Conservation (phyloP, 306 rosid genomes). For the Comarum palustre region DNA sequence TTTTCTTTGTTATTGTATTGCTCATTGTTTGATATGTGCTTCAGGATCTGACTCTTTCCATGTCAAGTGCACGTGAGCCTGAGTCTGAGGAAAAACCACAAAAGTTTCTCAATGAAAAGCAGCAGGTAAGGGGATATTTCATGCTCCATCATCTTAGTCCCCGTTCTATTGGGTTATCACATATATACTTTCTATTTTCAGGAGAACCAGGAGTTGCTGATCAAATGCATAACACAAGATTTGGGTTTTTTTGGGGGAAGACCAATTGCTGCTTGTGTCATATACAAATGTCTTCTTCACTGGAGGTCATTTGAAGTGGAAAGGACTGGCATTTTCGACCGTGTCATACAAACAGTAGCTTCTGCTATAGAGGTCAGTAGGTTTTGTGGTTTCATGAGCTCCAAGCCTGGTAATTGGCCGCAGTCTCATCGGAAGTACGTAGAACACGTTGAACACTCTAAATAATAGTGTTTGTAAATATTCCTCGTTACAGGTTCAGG, state of each 20-base stretch:
- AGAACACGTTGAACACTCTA: constrained; percentile 16
- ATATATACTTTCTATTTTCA: constrained; percentile 40
- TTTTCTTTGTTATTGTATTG: constrained; percentile 18
- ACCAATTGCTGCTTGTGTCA: constrained; percentile 91
- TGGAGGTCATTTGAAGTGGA: constrained; percentile 99
- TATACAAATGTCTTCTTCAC: constrained; percentile 97
- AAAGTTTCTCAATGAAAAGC: constrained; percentile 95
- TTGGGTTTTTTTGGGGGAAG: constrained; percentile 94
- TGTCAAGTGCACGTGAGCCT: constrained; percentile 83
- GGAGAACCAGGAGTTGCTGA: constrained; percentile 96
- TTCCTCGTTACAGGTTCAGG: constrained; percentile 63
- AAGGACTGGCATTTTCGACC: constrained; percentile 89
- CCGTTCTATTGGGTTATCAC: constrained; percentile 21
- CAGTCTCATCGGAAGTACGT: not conserved
- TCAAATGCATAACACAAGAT: constrained; percentile 86
- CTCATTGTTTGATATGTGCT: constrained; percentile 21
- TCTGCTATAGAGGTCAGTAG: constrained; percentile 80
- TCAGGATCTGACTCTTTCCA: constrained; percentile 76
- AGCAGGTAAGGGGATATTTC: constrained; percentile 64
- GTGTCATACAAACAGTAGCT: constrained; percentile 93
- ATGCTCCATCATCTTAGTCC: constrained; percentile 22
- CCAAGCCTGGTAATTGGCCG: not conserved
- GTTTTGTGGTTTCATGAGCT: constrained; percentile 21
- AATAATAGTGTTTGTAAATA: constrained; percentile 28
- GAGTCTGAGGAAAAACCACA: constrained; percentile 99